phyloP scores from a whole-genome alignment of 1,139 yeast genomes.

The Taphrina wiesneri region DNA sequence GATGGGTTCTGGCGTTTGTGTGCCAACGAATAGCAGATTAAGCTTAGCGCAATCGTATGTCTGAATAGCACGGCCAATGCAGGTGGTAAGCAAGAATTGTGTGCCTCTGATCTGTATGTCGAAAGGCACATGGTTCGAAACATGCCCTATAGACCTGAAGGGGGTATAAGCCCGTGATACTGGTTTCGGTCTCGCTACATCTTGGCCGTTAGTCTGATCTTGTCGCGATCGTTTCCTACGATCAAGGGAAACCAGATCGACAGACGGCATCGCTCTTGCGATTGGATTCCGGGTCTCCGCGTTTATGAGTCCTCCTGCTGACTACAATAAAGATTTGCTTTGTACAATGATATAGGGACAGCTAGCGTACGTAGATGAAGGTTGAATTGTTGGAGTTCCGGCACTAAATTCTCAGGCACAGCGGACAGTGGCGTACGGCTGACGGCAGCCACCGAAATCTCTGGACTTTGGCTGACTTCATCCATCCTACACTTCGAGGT shows the following conservation, averaged over 20 bases:
- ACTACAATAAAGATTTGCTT: no score
- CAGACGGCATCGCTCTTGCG: not conserved
- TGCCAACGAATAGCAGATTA: constrained; percentile 83
- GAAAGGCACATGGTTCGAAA: constrained; percentile 71
- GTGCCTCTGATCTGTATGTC: constrained; percentile 87
- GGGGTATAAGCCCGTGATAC: constrained; percentile 53
- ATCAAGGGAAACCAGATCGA: not conserved
- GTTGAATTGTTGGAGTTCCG: no score
- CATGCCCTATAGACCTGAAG: constrained; percentile 53
- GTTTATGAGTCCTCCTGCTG: no score
- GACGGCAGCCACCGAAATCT: not conserved
- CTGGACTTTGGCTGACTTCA: not conserved
- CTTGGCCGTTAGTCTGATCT: not conserved
- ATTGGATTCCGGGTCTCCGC: no score
- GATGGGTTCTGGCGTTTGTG: constrained; percentile 70
- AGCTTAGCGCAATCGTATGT: constrained; percentile 78
- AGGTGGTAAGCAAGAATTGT: constrained; percentile 82
- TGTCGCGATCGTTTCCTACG: constrained; percentile 8
- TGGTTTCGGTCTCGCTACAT: not conserved
- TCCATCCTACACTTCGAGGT: no score
- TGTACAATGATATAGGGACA: no score
- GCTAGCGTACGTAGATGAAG: no score
- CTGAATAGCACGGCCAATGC: constrained; percentile 87
- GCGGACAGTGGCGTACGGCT: not conserved
- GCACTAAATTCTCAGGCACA: constrained; percentile 7